These are phyloP conservation scores for Pseudonitzschia delicatissima DNA, from an alignment of 108 stramenopile species.

Conservation along the genomic window DNA sequence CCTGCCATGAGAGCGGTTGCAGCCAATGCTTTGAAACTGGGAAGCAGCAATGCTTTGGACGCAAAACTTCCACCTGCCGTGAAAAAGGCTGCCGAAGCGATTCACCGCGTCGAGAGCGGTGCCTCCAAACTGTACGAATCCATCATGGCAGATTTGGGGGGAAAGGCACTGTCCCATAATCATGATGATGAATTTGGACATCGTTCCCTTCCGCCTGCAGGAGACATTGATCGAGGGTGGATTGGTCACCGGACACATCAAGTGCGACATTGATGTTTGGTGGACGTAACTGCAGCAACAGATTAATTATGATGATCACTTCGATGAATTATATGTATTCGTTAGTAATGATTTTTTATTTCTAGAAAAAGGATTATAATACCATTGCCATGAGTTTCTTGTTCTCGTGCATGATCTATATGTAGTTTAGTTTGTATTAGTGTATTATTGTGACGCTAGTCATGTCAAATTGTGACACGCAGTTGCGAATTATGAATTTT, in stretches of 20 bases:
- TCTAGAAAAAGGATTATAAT: no score
- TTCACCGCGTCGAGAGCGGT: background rate
- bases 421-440: no score
- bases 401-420: no score
- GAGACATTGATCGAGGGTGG: constrained; percentile 41
- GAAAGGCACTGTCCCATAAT: background rate
- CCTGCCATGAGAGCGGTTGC: constrained; percentile 1
- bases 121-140: background rate
- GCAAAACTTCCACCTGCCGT: background rate
- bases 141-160: background rate
- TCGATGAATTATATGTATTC: no score
- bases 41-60: background rate
- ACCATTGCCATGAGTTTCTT: no score
- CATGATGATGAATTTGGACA: constrained; percentile 14
- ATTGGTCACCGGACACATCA: constrained; percentile 33
- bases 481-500: no score
- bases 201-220: constrained; percentile 17
- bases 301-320: no score
- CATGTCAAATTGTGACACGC: no score
- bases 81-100: constrained; percentile 13
- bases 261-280: constrained; percentile 43
- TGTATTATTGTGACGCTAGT: no score
- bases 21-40: constrained; percentile 1
- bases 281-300: constrained; percentile 35
- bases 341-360: no score